Conservation (phyloP, 192 early-diverging fungal species). For the Entomortierella parvispora region DNA sequence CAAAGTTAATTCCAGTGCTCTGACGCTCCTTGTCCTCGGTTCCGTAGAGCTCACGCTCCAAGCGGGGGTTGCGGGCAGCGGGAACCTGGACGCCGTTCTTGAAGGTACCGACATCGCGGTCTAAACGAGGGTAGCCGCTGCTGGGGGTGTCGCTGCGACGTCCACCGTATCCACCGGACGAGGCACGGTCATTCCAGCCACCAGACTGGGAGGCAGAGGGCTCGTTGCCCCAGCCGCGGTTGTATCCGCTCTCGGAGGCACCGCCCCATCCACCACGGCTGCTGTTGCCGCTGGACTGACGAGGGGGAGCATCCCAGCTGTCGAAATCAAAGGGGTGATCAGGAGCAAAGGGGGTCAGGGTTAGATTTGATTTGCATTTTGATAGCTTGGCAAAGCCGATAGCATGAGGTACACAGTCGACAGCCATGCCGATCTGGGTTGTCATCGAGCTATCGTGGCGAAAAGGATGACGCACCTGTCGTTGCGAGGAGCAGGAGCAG, state of each 20-base stretch:
- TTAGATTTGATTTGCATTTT: too few species aligned
- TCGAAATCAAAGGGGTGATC: conserved; percentile 5
- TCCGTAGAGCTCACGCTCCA: conserved; percentile 86
- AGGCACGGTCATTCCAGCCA: conserved; percentile 55
- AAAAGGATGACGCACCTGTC: not conserved
- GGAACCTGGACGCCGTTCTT: conserved; percentile 82
- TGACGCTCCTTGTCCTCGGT: conserved; percentile 80
- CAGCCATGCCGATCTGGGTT: too few species aligned
- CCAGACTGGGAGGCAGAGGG: conserved; percentile 41
- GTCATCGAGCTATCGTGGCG: too few species aligned
- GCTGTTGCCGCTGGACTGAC: conserved; percentile 11
- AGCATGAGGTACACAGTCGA: too few species aligned
- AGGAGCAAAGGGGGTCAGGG: too few species aligned
- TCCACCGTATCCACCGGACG: conserved; percentile 58
- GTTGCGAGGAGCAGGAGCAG: conserved; percentile 3
- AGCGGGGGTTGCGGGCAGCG: conserved; percentile 77
- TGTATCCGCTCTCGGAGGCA: conserved; percentile 56
- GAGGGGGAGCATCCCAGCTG: conserved; percentile 48
- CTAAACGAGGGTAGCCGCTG: conserved; percentile 57
- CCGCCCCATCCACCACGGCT: conserved; percentile 38
- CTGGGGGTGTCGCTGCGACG: conserved; percentile 32
- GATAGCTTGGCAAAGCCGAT: too few species aligned
- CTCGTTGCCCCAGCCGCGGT: conserved; percentile 43
- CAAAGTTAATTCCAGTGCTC: conserved; percentile 97
- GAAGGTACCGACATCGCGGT: conserved; percentile 53